Base-by-base conservation (phyloP, 768 basidiomycete genomes). In the Lactarius deliciosus region DNA sequence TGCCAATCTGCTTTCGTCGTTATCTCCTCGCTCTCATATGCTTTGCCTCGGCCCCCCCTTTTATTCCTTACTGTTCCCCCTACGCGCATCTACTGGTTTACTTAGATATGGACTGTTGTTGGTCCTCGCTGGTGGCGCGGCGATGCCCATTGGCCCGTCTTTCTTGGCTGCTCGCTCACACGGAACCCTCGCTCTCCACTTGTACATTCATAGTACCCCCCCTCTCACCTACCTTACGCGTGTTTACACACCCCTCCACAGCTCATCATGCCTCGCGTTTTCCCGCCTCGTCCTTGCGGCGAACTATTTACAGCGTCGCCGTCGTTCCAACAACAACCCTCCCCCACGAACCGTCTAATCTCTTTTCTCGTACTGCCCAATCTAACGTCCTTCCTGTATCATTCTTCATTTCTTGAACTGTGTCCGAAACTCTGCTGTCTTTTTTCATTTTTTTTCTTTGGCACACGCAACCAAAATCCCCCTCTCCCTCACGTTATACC, bases 21-120 rank as follows among this genome's bases (percentile, higher is more conserved):
- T 63, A 55, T 64, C 41, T 34, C 45, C 47, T 67, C n/a, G 66
- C 66, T 64, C 20, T 68, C 66, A 53, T 60, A 68, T 64, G 63
- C 66, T 68, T 60, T 60, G 38, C 22, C 13, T 4, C n/a, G 18
- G 0, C 16, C 36, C 2, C n/a, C 32, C 32, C 1, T 16, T 20
- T 20, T 32, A 32, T 20, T 22, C 13, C 40, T 5, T 30, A n/a
- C 36, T 40, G 32, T 60, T 60, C 58, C 22, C 43, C 43, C 9
- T 45, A 40, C 59, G 15, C 18, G 20, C 60, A 65, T 61, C 22
- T 40, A 34, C 41, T 28, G 18, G 16, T 65, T 60, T 54, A 18
- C 8, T 34, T 61, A 61, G 41, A 63, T 56, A 30, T n/a, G 55
- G 28, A n/a, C 32, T 56, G 10, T 56, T 56, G 28, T 32, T 56